Base-by-base conservation (phyloP, 805 yeast species). In the Blastobotrys robertii region DNA sequence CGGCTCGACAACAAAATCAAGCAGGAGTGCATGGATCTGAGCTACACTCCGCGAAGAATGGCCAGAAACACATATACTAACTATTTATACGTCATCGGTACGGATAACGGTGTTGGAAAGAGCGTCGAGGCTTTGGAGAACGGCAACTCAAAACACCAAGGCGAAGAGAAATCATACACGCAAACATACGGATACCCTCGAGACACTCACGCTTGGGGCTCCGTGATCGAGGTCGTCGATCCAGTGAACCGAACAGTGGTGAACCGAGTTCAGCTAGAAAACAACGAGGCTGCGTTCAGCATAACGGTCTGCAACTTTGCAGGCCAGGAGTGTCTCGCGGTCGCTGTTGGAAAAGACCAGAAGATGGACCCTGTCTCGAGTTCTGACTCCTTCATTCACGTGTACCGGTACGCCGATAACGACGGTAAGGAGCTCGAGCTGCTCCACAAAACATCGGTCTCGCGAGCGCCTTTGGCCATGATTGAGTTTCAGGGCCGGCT, bases 361-460 rank as follows among this genome's bases (percentile, higher is more conserved):
- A 12, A 53, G 44, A 41, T 58, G 39, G 39, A 49, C 4, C 58
- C 63, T 5, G 36, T 14, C 12, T 34, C 44, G 9, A 36, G 45
- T 35, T 22, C 46, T 8, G 51, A 47, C 4, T 55, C 64, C 49
- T 32, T 44, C 44, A 35, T 65, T 52, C 48, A 55, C 13, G 56
- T 60, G 35, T 59, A 58, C 43, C 48, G 44, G 28, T 46, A 63
- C 13, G 43, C 52, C 15, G 59, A 60, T 5, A 57, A 51, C 32
- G 68, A 68, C 22, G 60, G 68, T 8, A n/a, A 50, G 16, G 12
- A 46, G 40, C 25, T 34, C 33, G 57, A 63, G 28, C 65, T 76
- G 28, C 51, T 79, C 3, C 92, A 88, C 58, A 66, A 67, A 42
- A 86, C 96, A 0, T 55, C 60, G 10, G 60, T 81, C 0, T 77